These are phyloP conservation scores for Chaetomiaceae sp. DNA, from an alignment of 2,329 filamentous ascomycete genomes.

Conservation along the genomic window DNA sequence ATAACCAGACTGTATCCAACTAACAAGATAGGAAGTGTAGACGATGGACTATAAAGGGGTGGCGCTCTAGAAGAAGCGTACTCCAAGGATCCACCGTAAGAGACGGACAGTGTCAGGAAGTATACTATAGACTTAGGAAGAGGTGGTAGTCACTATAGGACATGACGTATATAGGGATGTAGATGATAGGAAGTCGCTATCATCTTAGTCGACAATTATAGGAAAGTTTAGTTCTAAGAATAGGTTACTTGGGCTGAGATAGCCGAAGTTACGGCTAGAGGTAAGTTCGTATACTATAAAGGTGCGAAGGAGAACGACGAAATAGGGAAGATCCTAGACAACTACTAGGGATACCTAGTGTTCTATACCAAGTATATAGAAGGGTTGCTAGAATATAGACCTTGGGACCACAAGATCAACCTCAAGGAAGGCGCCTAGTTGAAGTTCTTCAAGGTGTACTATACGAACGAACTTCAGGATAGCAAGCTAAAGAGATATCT, in stretches of 20 bases:
- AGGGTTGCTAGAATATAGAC: not conserved
- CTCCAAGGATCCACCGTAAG: not conserved
- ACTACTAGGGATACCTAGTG: not conserved
- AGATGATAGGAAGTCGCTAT: not conserved
- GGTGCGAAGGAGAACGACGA: not conserved
- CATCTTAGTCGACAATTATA: not conserved
- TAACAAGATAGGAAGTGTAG: not conserved
- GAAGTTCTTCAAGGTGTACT: no score
- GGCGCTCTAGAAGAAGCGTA: not conserved
- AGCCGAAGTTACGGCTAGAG: not conserved
- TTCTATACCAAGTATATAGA: constrained; percentile 2
- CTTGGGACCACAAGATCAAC: constrained; percentile 6
- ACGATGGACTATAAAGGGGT: not conserved
- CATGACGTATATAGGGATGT: not conserved
- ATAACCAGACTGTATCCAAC: not conserved
- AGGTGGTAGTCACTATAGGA: not conserved
- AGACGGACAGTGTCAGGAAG: not conserved
- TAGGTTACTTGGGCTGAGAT: not conserved
- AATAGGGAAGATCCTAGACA: not conserved
- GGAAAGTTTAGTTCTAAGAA: not conserved
- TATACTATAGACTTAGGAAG: not conserved
- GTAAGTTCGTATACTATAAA: not conserved
- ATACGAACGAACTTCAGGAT: no score
- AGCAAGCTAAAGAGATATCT: no score
- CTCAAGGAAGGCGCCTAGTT: not conserved